phyloP scores from a whole-genome alignment of 1,139 yeast genomes.

The Dujonia santamariae region DNA sequence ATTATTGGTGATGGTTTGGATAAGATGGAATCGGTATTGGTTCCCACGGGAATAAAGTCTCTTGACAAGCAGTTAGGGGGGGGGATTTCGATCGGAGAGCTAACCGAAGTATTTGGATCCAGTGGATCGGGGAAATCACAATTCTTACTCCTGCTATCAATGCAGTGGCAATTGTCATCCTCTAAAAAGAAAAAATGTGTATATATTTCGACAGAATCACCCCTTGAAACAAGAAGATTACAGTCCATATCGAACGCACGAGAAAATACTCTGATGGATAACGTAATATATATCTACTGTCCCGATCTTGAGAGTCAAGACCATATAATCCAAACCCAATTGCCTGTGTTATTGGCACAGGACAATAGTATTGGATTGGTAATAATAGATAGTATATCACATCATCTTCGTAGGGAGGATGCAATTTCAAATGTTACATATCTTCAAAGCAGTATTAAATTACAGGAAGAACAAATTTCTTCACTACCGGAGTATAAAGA shows the following conservation, averaged over 20 bases:
- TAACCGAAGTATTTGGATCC: constrained; percentile 82
- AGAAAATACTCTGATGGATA: constrained; percentile 38
- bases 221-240: constrained; percentile 63
- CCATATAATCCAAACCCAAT: constrained; percentile 67
- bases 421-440: constrained; percentile 29
- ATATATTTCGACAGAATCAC: constrained; percentile 75
- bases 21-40: constrained; percentile 8
- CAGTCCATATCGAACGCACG: constrained; percentile 18
- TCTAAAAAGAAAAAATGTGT: constrained; percentile 39
- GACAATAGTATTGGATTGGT: constrained; percentile 47
- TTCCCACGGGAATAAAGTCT: constrained; percentile 59
- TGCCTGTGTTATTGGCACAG: constrained; percentile 54
- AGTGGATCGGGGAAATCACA: constrained; percentile 87
- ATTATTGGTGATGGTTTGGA: constrained; percentile 4
- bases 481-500: constrained; percentile 16
- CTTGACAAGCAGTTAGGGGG: constrained; percentile 62
- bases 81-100: constrained; percentile 62
- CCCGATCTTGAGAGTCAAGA: constrained; percentile 71
- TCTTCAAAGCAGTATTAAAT: constrained; percentile 19
- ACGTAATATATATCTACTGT: constrained; percentile 61
- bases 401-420: constrained; percentile 72
- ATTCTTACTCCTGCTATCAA: constrained; percentile 60
- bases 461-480: constrained; percentile 20
- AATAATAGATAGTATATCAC: constrained; percentile 82
- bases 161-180: constrained; percentile 46